These are phyloP conservation scores for Mortierella sp. DNA, from an alignment of 371 early-diverging fungal genomes.

Conservation along the genomic window DNA sequence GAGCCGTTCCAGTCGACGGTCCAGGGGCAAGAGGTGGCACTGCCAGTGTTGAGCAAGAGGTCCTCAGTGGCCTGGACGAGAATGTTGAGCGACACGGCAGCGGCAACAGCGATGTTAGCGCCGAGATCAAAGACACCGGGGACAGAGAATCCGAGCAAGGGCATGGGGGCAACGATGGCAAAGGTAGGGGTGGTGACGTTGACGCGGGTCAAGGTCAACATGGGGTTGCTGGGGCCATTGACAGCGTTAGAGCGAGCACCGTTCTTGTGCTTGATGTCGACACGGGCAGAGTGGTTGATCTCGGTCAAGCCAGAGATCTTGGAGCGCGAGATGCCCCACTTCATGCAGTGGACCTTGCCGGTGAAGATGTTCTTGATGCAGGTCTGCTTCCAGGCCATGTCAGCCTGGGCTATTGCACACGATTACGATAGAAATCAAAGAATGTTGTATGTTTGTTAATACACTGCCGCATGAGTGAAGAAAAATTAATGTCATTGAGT, in stretches of 20 bases:
- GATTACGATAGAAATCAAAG: not conserved
- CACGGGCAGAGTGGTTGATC: slow-evolving; percentile 26
- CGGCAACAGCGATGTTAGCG: slow-evolving; percentile 20
- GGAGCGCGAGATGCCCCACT: slow-evolving; percentile 37
- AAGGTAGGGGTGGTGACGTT: slow-evolving; percentile 27
- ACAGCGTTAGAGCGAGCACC: not conserved
- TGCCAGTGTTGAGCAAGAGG: slow-evolving; percentile 44
- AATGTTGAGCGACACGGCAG: slow-evolving; percentile 22
- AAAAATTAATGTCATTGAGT: not conserved
- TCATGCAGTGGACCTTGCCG: slow-evolving; percentile 32
- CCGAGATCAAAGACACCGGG: slow-evolving; percentile 47
- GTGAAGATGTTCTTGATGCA: slow-evolving; percentile 45
- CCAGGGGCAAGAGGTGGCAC: slow-evolving; percentile 33
- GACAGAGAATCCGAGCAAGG: slow-evolving; percentile 39
- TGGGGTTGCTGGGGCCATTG: not conserved
- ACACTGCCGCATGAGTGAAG: not conserved
- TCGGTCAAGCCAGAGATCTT: slow-evolving; percentile 43
- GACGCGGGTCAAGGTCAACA: slow-evolving; percentile 36
- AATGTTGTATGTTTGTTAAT: not conserved
- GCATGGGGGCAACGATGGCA: slow-evolving; percentile 20
- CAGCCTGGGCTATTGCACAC: slow-evolving; percentile 27
- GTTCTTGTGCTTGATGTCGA: slow-evolving; percentile 21
- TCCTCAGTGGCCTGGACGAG: slow-evolving; percentile 41
- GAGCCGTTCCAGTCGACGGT: slow-evolving; percentile 38
- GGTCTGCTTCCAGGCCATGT: slow-evolving; percentile 40